These are phyloP conservation scores for Endotrypanum monterogeii DNA, from an alignment of 208 protist genomes.

Conservation along the genomic window DNA sequence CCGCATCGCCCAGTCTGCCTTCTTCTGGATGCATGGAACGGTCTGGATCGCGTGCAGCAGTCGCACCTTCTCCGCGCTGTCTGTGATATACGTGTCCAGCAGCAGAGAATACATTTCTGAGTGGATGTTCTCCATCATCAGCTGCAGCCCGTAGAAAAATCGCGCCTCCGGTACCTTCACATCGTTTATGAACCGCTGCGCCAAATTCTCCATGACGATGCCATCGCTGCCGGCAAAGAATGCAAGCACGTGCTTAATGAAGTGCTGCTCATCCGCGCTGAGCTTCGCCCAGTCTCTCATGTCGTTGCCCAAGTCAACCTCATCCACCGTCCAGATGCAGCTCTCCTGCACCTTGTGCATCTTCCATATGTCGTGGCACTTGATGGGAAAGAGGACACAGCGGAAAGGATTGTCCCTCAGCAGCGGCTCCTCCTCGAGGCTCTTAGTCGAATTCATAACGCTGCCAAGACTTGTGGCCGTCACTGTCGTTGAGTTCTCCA, in stretches of 20 bases:
- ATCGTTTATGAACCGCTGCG: conserved; percentile 96
- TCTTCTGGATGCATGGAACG: conserved; percentile 97
- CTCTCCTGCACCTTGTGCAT: conserved; percentile 99
- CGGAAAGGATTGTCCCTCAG: conserved; percentile 96
- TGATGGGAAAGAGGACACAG: conserved; percentile 99
- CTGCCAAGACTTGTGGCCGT: conserved; percentile 1
- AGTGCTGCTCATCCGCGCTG: conserved; percentile 96
- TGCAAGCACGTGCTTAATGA: conserved; percentile 98
- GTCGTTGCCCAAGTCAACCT: conserved; percentile 97
- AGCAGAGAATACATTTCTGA: conserved; percentile 94
- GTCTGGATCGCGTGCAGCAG: conserved; percentile 98
- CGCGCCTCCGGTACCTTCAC: conserved; percentile 98
- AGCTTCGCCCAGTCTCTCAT: conserved; percentile 96
- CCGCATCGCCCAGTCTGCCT: conserved; percentile 98
- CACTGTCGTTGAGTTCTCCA: conserved; percentile 10
- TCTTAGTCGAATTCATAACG: conserved; percentile 16
- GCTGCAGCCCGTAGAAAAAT: conserved; percentile 99
- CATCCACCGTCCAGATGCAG: conserved; percentile 98
- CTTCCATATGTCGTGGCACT: conserved; percentile 97
- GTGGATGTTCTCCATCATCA: conserved; percentile 99
- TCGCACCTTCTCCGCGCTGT: conserved; percentile 90
- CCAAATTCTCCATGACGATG: conserved; percentile 99
- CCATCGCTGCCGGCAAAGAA: conserved; percentile 99
- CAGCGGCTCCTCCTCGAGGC: conserved; percentile 87
- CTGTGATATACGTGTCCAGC: conserved; percentile 97